Conservation (phyloP, 2,329 filamentous ascomycete genomes). For the Microcyclospora pomicola region DNA sequence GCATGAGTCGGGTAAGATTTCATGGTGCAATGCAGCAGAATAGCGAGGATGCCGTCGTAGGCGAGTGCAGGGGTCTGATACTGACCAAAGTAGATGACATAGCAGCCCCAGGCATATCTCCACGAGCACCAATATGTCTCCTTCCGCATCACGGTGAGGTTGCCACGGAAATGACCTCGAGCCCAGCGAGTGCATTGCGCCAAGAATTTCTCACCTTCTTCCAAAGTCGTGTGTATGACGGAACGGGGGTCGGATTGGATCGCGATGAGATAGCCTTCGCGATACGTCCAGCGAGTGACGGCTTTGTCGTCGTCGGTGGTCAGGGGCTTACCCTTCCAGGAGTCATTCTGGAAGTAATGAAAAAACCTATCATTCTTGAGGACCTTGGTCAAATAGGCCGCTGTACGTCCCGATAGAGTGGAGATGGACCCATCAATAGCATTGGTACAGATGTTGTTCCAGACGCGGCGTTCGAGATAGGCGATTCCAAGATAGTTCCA, state of each 20-base stretch:
- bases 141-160: constrained; percentile 33
- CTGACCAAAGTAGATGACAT: constrained; percentile 41
- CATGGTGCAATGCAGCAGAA: constrained; percentile 18
- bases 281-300: constrained; percentile 40
- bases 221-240: constrained; percentile 40
- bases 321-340: constrained; percentile 37
- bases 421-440: constrained; percentile 46
- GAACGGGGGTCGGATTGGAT: constrained; percentile 40
- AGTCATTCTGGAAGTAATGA: constrained; percentile 35
- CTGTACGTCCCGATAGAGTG: constrained; percentile 44
- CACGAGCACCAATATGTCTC: constrained; percentile 20
- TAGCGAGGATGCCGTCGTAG: constrained; percentile 35
- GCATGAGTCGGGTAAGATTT: neutral
- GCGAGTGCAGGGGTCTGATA: constrained; percentile 44
- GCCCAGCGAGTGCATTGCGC: constrained; percentile 44
- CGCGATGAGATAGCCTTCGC: constrained; percentile 38
- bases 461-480: constrained; percentile 51
- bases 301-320: constrained; percentile 50
- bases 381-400: constrained; percentile 37
- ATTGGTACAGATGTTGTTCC: constrained; percentile 43
- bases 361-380: constrained; percentile 33
- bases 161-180: constrained; percentile 45
- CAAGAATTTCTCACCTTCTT: constrained; percentile 36
- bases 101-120: constrained; percentile 38
- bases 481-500: constrained; percentile 44